A percentile compares a stretch with the other conserved stretches of the same genome.
phyloP scores from a whole-genome alignment of 164 flowering plant species.

The Malania oleifera region DNA sequence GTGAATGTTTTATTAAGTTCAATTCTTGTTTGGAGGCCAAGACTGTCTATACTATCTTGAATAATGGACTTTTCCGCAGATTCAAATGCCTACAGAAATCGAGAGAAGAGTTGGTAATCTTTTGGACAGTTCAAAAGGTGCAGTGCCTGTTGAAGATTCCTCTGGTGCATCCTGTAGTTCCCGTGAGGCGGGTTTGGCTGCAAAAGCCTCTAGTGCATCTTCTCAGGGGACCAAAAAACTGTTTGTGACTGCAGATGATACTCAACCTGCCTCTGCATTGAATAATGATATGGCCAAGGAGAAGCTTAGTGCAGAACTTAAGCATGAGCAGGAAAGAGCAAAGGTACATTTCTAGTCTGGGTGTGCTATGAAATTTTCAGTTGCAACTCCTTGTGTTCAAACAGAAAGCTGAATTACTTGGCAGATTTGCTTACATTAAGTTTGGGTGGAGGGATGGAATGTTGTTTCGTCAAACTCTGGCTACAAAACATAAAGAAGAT shows the following conservation, averaged over 20 bases:
- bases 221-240: constrained; percentile 24
- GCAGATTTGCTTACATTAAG: background rate
- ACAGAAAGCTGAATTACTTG: background rate
- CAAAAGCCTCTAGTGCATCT: background rate
- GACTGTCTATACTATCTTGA: background rate
- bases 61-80: constrained; percentile 52
- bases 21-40: background rate
- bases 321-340: constrained; percentile 55
- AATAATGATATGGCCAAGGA: constrained; percentile 39
- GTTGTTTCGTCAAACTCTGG: no score
- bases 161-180: constrained; percentile 23
- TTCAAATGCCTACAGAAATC: constrained; percentile 72
- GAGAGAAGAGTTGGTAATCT: constrained; percentile 71
- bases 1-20: background rate
- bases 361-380: background rate
- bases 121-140: constrained; percentile 41
- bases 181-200: background rate
- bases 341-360: constrained; percentile 33
- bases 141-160: constrained; percentile 24
- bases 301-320: constrained; percentile 53
- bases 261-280: constrained; percentile 16
- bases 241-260: constrained; percentile 13
- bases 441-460: no score
- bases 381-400: background rate
- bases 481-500: no score